These are phyloP conservation scores for Komagataella populi DNA, from an alignment of 805 yeast genomes.

Conservation along the genomic window DNA sequence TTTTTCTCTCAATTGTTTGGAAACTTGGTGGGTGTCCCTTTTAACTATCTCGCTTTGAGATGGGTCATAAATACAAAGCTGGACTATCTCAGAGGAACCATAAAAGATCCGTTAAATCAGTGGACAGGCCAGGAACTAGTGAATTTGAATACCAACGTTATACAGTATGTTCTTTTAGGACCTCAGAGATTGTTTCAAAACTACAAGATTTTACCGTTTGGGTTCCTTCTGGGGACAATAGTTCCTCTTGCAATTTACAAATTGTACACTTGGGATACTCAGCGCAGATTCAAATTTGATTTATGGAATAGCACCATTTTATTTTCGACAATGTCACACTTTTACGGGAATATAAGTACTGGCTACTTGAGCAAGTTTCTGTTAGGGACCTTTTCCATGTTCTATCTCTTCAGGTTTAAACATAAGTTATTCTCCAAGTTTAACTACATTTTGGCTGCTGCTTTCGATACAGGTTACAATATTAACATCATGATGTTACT, in stretches of 20 bases:
- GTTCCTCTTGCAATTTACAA: slow-evolving; percentile 22
- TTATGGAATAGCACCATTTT: slow-evolving; percentile 34
- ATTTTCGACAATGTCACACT: slow-evolving; percentile 31
- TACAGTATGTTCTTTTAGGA: slow-evolving; percentile 36
- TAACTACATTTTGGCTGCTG: slow-evolving; percentile 36
- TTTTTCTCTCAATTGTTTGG: slow-evolving; percentile 40
- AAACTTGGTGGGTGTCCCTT: slow-evolving; percentile 36
- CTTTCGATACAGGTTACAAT: slow-evolving; percentile 36
- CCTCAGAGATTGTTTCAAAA: slow-evolving; percentile 28
- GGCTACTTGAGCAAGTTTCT: slow-evolving; percentile 32
- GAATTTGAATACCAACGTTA: slow-evolving; percentile 30
- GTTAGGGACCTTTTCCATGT: slow-evolving; percentile 35
- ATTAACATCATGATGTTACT: slow-evolving; percentile 26
- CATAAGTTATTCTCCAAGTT: slow-evolving; percentile 26
- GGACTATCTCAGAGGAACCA: slow-evolving; percentile 15
- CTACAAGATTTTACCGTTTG: slow-evolving; percentile 29
- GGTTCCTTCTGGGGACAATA: slow-evolving; percentile 25
- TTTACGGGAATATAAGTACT: slow-evolving; percentile 36
- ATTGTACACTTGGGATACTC: slow-evolving; percentile 3
- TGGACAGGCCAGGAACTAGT: slow-evolving; percentile 36
- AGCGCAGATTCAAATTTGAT: slow-evolving; percentile 9
- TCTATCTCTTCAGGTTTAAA: slow-evolving; percentile 24
- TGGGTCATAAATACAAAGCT: slow-evolving; percentile 29
- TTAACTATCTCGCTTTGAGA: slow-evolving; percentile 32
- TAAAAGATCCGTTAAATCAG: slow-evolving; percentile 31